Base-by-base conservation (phyloP, 2,329 filamentous ascomycete species). In the Colletotrichum spinosum region DNA sequence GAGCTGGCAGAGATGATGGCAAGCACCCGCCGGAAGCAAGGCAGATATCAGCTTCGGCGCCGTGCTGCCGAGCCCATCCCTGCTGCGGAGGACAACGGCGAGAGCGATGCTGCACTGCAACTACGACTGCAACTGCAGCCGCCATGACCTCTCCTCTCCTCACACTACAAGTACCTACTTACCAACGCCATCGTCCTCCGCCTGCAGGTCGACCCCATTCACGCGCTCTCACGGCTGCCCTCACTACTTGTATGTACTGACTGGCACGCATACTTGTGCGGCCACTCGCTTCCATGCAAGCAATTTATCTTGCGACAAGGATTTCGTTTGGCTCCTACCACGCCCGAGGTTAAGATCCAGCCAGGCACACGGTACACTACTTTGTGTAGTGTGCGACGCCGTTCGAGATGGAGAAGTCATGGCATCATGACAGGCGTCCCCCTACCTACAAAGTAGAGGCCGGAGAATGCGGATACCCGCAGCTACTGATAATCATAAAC, bases 221-320 rank as follows among this genome's bases (percentile, higher is more conserved):
- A 63, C 37, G 9, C 25, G 33, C 52, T 44, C 38, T 37, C 53
- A 44, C 15, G 38, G 52, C 39, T 25, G 25, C 25, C 25, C 25
- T 25, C 3, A 3, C 25, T 25, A 25, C 25, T 25, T 25, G 25
- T 25, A 25, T 25, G 25, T 17, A 17, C 15, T 25, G 25, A 17
- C 15, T 25, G 25, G 25, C 25, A 25, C 25, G 25, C 35, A 55
- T 34, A 41, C 35, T 50, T 49, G 45, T 37, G 55, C 45, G 17
- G 41, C 45, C 45, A 10, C 57, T 65, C 62, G 62, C 62, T 55
- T 61, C 57, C 45, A 65, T 65, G 62, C 62, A 65, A 55, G 62
- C 57, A 55, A 65, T 65, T 61, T 61, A 51, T 60, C 50, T 9
- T 13, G 45, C 37, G 44, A 37, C 48, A 38, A 49, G 42, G 35